Conservation (phyloP, 2,329 filamentous ascomycete species). For the Fusarium sp. region DNA sequence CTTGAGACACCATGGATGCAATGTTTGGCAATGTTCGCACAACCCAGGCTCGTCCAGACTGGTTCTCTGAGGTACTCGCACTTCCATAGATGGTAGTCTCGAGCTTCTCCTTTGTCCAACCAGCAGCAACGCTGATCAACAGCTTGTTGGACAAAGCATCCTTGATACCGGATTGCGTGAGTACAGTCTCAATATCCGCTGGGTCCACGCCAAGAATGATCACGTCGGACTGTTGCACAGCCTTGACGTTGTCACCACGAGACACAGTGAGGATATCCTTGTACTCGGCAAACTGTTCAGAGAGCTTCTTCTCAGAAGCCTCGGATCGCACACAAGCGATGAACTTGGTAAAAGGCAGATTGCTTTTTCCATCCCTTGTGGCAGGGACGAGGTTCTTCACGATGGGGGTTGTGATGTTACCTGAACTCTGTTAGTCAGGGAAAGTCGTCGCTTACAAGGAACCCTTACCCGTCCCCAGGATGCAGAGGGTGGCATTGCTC, state of each 20-base stretch:
- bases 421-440: slow-evolving; percentile 15
- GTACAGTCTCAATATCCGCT: slow-evolving; percentile 50
- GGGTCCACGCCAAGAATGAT: slow-evolving; percentile 59
- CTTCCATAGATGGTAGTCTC: slow-evolving; percentile 49
- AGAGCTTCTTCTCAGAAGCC: slow-evolving; percentile 36
- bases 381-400: slow-evolving; percentile 38
- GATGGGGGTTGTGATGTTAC: slow-evolving; percentile 47
- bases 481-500: slow-evolving; percentile 38
- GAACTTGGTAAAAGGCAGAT: slow-evolving; percentile 39
- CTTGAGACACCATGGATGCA: slow-evolving; percentile 46
- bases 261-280: slow-evolving; percentile 37
- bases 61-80: slow-evolving; percentile 26
- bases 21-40: slow-evolving; percentile 50
- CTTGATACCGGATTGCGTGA: slow-evolving; percentile 49
- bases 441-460: neutral
- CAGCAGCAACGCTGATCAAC: slow-evolving; percentile 60
- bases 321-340: slow-evolving; percentile 46
- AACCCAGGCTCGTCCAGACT: slow-evolving; percentile 34
- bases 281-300: slow-evolving; percentile 31
- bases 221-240: slow-evolving; percentile 49
- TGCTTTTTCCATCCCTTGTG: slow-evolving; percentile 4
- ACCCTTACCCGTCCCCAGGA: slow-evolving; percentile 37
- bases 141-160: slow-evolving; percentile 55
- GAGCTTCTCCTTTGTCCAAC: slow-evolving; percentile 54
- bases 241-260: slow-evolving; percentile 47